Evolutionary conservation across 139 green algal species (phyloP).

Genomic region (Astrephomene gubernaculifera): DNA sequence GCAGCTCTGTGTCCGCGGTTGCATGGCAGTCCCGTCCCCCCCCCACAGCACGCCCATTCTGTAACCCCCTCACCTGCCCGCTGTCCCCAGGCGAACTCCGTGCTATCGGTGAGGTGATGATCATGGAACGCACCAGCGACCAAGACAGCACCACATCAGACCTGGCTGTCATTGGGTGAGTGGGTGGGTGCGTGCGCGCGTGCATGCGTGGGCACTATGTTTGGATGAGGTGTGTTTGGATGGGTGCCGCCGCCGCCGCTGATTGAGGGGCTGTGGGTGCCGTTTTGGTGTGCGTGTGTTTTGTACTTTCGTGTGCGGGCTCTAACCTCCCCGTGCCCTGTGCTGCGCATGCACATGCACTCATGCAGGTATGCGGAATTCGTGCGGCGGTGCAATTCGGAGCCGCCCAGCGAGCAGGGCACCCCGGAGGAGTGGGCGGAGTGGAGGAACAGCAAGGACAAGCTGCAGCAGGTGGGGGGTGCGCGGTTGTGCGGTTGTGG

Average conservation of each 20-base stretch:
- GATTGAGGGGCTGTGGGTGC: too few relatives aligned
- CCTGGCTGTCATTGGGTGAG: slow-evolving; percentile 30
- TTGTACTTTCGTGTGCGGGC: too few relatives aligned
- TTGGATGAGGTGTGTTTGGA: too few relatives aligned
- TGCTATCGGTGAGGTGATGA: slow-evolving; percentile 43
- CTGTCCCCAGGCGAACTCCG: slow-evolving; percentile 39
- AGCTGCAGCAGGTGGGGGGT: slow-evolving; percentile 32
- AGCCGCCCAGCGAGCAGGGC: background rate
- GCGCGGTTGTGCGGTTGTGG: too few relatives aligned
- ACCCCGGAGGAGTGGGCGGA: background rate
- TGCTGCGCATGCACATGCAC: too few relatives aligned
- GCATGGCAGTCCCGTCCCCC: too few relatives aligned
- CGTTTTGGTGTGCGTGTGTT: too few relatives aligned
- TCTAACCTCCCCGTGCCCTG: too few relatives aligned
- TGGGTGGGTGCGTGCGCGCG: too few relatives aligned
- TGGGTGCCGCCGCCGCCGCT: too few relatives aligned
- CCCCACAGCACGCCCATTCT: background rate
- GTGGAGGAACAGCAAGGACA: slow-evolving; percentile 1
- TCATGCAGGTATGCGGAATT: slow-evolving; percentile 46
- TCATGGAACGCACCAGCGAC: slow-evolving; percentile 15
- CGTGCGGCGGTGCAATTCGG: slow-evolving; percentile 2
- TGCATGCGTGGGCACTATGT: too few relatives aligned
- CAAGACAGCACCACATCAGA: slow-evolving; percentile 13
- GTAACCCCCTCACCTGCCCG: background rate
- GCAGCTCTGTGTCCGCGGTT: too few relatives aligned